Conservation (phyloP, 1,284 basidiomycete species). For the Mycosarcoma maydis region DNA sequence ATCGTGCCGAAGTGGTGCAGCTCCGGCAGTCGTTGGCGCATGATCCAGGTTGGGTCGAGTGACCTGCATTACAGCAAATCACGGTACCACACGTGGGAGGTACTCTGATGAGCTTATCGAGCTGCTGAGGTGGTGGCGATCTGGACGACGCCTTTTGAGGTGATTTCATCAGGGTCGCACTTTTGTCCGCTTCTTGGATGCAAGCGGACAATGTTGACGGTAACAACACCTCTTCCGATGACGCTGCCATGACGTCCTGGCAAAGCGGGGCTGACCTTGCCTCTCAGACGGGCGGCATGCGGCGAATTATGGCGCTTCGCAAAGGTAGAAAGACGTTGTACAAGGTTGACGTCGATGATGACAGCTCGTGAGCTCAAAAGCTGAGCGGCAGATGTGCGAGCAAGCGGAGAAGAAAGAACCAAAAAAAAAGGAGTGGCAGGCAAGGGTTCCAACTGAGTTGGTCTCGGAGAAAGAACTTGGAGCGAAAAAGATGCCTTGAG, state of each 20-base stretch:
- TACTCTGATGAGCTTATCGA: neutral
- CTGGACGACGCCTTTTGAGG: neutral
- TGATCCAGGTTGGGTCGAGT: constrained; percentile 1
- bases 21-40: constrained; percentile 19
- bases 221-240: constrained; percentile 22
- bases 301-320: neutral
- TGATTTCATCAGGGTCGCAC: neutral
- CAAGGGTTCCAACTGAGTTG: neutral
- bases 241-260: constrained; percentile 16
- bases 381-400: too few species aligned
- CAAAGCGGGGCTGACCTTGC: neutral
- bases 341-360: too few species aligned
- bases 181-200: neutral
- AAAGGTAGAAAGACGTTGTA: neutral
- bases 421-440: neutral
- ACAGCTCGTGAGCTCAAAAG: too few species aligned
- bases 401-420: neutral
- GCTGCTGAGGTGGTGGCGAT: constrained; percentile 3
- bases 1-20: constrained; percentile 11
- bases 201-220: neutral
- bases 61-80: constrained; percentile 33
- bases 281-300: neutral
- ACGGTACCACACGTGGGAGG: constrained; percentile 8
- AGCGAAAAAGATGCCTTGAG: neutral
- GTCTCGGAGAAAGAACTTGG: neutral